phyloP scores from a whole-genome alignment of 1,139 yeast genomes.

The Nakaseomyces sp. region DNA sequence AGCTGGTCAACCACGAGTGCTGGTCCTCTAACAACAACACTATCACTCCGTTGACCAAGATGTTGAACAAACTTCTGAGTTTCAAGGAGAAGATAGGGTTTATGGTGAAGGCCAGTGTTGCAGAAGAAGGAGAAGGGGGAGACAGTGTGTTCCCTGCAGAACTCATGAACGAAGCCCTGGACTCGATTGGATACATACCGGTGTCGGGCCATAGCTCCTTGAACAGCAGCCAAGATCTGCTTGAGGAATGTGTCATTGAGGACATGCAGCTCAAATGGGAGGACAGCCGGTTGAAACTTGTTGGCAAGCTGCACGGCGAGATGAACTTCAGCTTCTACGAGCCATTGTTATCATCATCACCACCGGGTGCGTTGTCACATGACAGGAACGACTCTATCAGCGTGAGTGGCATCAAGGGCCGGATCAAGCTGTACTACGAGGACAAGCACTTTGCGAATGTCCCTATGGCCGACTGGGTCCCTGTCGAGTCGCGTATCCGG shows the following conservation, averaged over 20 bases:
- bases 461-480: constrained; percentile 33
- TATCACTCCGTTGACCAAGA: constrained; percentile 31
- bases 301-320: constrained; percentile 28
- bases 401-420: constrained; percentile 31
- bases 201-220: constrained; percentile 19
- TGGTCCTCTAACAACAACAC: constrained; percentile 24
- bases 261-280: constrained; percentile 29
- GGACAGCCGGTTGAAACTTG: constrained; percentile 28
- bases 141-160: constrained; percentile 11
- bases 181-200: constrained; percentile 16
- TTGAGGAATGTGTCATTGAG: constrained; percentile 31
- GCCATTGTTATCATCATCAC: no score
- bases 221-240: constrained; percentile 15
- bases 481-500: constrained; percentile 28
- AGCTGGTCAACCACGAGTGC: constrained; percentile 22
- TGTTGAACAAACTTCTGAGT: constrained; percentile 29
- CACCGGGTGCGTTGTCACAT: not conserved
- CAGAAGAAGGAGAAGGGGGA: not conserved
- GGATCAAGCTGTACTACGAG: constrained; percentile 30
- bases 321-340: constrained; percentile 3
- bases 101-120: constrained; percentile 20
- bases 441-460: constrained; percentile 31
- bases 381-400: constrained; percentile 17
- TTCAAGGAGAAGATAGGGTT: constrained; percentile 22
- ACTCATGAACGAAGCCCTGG: constrained; percentile 13